Conservation (phyloP, 1,139 yeast genomes). For the Taphrina populina region DNA sequence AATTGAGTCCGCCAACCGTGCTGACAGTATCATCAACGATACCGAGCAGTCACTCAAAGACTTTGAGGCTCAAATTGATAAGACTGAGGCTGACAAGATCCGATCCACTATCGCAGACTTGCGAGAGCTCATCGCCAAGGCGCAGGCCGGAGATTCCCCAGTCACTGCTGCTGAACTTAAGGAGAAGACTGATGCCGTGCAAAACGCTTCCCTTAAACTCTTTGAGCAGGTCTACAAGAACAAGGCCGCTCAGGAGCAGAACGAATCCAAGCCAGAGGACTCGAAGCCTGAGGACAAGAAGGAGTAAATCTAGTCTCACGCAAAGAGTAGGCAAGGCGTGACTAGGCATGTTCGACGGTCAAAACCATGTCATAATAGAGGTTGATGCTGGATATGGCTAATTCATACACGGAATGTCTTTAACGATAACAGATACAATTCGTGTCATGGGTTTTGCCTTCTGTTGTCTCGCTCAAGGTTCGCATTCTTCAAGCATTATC, state of each 20-base stretch:
- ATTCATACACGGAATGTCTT: no score
- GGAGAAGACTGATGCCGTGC: slow-evolving; percentile 92
- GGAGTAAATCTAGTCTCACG: slow-evolving; percentile 35
- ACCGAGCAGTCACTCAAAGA: slow-evolving; percentile 92
- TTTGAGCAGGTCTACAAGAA: slow-evolving; percentile 94
- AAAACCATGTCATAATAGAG: no score
- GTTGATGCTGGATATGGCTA: no score
- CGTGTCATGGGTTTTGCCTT: no score
- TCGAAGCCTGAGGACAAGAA: slow-evolving; percentile 38
- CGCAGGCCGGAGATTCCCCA: slow-evolving; percentile 79
- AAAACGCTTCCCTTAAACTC: slow-evolving; percentile 84
- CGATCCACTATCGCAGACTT: slow-evolving; percentile 71
- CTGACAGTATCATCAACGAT: slow-evolving; percentile 94
- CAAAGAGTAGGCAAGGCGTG: no score
- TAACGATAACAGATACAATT: no score
- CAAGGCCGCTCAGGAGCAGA: slow-evolving; percentile 31
- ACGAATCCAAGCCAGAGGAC: slow-evolving; percentile 27
- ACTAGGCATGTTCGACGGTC: no score
- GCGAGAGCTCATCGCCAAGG: slow-evolving; percentile 89
- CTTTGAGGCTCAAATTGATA: slow-evolving; percentile 88
- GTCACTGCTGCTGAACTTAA: slow-evolving; percentile 81
- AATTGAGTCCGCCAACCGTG: slow-evolving; percentile 93
- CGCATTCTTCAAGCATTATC: no score
- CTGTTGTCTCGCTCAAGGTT: no score
- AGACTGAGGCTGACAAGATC: slow-evolving; percentile 82